phyloP scores from a whole-genome alignment of 495 filamentous ascomycete species.

The Aspergillus nidulans region DNA sequence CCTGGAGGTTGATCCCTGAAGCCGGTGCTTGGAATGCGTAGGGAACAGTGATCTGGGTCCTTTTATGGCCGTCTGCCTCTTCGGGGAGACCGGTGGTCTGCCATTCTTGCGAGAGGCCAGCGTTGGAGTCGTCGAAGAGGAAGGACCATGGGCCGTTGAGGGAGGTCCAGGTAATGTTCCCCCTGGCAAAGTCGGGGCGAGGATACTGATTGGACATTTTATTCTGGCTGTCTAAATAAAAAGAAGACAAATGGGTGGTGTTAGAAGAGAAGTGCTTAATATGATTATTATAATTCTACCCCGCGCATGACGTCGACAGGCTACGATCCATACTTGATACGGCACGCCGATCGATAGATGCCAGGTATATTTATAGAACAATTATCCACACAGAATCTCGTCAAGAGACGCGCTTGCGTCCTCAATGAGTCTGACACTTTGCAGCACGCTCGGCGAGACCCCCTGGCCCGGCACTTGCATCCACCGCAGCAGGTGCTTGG shows the following conservation, averaged over 20 bases:
- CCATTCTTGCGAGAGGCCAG: conserved; percentile 37
- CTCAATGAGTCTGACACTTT: conserved; percentile 17
- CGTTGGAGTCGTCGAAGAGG: conserved; percentile 54
- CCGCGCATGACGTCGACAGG: background rate
- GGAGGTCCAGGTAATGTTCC: conserved; percentile 45
- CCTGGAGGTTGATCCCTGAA: conserved; percentile 49
- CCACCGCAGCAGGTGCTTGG: conserved; percentile 15
- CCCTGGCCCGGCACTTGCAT: conserved; percentile 15
- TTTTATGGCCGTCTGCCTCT: conserved; percentile 15
- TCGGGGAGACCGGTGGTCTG: conserved; percentile 23
- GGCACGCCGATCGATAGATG: too few relatives aligned
- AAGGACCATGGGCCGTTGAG: conserved; percentile 54
- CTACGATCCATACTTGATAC: background rate
- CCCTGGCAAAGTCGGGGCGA: conserved; percentile 53
- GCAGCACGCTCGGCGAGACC: conserved; percentile 23
- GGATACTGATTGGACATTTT: conserved; percentile 19
- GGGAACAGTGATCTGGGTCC: conserved; percentile 49
- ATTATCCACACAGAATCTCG: background rate
- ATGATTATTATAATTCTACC: too few relatives aligned
- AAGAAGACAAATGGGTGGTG: too few relatives aligned
- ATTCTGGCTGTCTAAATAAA: too few relatives aligned
- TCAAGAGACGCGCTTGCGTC: conserved; percentile 10
- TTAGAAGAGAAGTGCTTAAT: background rate
- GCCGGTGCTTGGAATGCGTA: conserved; percentile 56
- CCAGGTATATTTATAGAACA: background rate